These are phyloP conservation scores for Oryza glumipatula DNA, from an alignment of 176 grass and related monocot species.

Conservation along the genomic window DNA sequence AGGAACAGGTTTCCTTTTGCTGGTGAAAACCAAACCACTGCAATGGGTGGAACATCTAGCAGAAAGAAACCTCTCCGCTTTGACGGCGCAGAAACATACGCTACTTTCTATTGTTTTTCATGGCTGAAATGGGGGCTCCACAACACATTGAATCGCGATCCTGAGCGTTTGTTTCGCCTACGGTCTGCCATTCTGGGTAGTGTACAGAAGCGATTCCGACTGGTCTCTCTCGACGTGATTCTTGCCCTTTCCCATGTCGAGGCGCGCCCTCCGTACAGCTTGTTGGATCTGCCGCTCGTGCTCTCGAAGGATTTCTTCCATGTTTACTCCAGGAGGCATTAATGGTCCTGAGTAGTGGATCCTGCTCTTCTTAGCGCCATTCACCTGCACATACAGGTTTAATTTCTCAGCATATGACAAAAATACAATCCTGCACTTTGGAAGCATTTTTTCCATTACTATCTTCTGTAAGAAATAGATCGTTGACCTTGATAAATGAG, in stretches of 20 bases:
- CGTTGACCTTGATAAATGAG: background rate
- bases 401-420: slow-evolving; percentile 41
- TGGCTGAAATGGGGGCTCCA: background rate
- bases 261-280: slow-evolving; percentile 69
- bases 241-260: slow-evolving; percentile 77
- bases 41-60: slow-evolving; percentile 33
- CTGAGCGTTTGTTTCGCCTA: slow-evolving; percentile 34
- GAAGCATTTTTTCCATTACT: background rate
- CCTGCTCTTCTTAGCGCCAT: slow-evolving; percentile 82
- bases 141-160: background rate
- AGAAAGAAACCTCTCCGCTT: slow-evolving; percentile 40
- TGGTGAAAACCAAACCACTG: slow-evolving; percentile 28
- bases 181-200: slow-evolving; percentile 60
- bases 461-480: background rate
- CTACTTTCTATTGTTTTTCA: slow-evolving; percentile 29
- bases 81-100: background rate
- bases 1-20: slow-evolving; percentile 50
- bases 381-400: slow-evolving; percentile 51
- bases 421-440: background rate
- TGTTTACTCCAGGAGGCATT: slow-evolving; percentile 89
- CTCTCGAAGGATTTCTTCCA: slow-evolving; percentile 91
- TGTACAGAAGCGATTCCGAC: slow-evolving; percentile 63
- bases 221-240: slow-evolving; percentile 65
- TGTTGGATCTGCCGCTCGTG: slow-evolving; percentile 93
- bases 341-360: slow-evolving; percentile 95